Evolutionary conservation across 2,329 filamentous ascomycete genomes (phyloP), one percentile per base, ranked within the genome.

Genomic region (Pseudocercospora macadamiae): DNA sequence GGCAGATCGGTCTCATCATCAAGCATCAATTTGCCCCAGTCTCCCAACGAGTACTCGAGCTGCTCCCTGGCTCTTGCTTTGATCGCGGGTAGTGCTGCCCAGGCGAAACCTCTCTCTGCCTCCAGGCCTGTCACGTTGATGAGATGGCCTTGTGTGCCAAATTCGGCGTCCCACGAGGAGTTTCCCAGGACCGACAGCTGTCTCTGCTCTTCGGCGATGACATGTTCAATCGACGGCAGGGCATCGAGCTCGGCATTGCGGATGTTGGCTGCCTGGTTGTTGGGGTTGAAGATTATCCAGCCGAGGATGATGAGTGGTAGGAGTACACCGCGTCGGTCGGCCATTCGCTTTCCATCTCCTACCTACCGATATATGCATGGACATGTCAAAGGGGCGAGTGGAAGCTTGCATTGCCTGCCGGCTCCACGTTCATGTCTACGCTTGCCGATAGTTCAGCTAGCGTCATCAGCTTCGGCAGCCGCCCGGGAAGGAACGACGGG

Each of bases 21-120:
- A 10, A 73, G 61, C 16, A 64, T 66, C 21, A 66, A 68, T 34
- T 60, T 53, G 9, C 66, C 66, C 54, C 67, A 66, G 18, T 75
- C 72, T 18, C 77, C 76, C 21, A 80, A 64, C 36, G 76, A 67
- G 54, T 74, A 70, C 51, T 69, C 68, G 18, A 82, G 70, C 63
- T 82, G 87, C 65, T 86, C 80, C 55, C 83, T 79, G 55, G 87
- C 89, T 64, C 84, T 83, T 60, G 86, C 77, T 70, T 85, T 86
- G 59, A 93, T 91, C 1, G 79, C 76, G 0, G 79, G 79, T 19
- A 97, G 78, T 57, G 91, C 81, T 30, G 87, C 83, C 93, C 93
- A 97, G 1, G 85, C 88, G 73, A 90, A 91, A 3, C 83, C 86
- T 75, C 96, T 89, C 18, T 86, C 82, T 47, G 85, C 78, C 49